A percentile compares a stretch with the other conserved stretches of the same genome.
Evolutionary conservation across 441 rosid genomes (phyloP).

Genomic region (Croton laevigatus): DNA sequence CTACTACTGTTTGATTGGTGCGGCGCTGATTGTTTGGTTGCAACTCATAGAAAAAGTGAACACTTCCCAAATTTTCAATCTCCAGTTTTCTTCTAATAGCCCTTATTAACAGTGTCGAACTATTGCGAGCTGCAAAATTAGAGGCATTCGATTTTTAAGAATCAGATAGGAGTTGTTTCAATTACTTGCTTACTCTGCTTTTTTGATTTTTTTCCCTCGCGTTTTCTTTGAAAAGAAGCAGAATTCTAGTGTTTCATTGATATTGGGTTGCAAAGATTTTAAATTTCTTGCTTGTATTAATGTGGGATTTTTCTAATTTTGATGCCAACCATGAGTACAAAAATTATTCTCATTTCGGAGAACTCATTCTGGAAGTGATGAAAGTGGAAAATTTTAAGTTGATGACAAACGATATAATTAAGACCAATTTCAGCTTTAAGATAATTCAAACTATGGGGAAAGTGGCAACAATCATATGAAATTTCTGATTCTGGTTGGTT

Average conservation of each 20-base stretch:
- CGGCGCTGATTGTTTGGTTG: slow-evolving; percentile 4
- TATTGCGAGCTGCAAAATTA: not conserved
- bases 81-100: not conserved
- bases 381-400: not conserved
- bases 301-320: not conserved
- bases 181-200: not conserved
- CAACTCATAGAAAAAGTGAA: not conserved
- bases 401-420: not conserved
- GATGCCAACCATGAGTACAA: not conserved
- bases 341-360: not conserved
- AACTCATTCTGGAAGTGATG: not conserved
- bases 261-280: not conserved
- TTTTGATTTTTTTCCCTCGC: not conserved
- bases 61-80: not conserved
- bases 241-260: not conserved
- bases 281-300: not conserved
- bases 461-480: not conserved
- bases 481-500: not conserved
- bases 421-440: not conserved
- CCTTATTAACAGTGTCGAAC: not conserved
- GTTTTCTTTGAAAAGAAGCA: not conserved
- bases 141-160: no score
- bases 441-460: not conserved
- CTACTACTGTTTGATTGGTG: not conserved
- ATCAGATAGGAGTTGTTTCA: no score